Conservation (phyloP, 345 rosid species). For the Citrus reticulata region DNA sequence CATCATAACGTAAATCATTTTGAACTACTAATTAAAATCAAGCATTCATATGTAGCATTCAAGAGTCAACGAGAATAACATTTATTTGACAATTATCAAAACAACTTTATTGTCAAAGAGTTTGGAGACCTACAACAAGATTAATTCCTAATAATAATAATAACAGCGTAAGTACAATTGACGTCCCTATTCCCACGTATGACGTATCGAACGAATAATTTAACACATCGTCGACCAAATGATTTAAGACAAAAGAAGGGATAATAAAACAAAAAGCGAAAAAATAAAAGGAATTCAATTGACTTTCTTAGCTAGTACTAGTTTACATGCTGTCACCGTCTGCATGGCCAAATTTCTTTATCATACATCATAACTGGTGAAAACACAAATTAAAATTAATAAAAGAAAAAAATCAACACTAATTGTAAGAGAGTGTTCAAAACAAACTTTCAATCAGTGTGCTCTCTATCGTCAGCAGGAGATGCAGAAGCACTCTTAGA, state of each 20-base stretch:
- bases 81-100: no score
- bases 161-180: no score
- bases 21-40: no score
- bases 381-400: no score
- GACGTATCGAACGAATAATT: no score
- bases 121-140: no score
- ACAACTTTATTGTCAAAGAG: no score
- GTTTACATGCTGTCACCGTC: background rate
- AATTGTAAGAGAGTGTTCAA: background rate
- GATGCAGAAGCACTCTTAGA: conserved; percentile 38
- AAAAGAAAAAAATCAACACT: background rate
- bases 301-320: background rate
- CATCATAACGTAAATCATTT: no score
- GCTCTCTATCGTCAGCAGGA: conserved; percentile 26
- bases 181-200: no score
- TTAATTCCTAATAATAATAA: no score
- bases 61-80: no score
- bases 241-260: background rate
- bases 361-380: background rate
- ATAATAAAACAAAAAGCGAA: background rate
- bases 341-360: background rate
- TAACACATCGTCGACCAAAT: background rate
- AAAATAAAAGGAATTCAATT: background rate
- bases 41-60: no score
- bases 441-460: conserved; percentile 4